Base-by-base conservation (phyloP, 2,329 filamentous ascomycete genomes). In the Onygena corvina region DNA sequence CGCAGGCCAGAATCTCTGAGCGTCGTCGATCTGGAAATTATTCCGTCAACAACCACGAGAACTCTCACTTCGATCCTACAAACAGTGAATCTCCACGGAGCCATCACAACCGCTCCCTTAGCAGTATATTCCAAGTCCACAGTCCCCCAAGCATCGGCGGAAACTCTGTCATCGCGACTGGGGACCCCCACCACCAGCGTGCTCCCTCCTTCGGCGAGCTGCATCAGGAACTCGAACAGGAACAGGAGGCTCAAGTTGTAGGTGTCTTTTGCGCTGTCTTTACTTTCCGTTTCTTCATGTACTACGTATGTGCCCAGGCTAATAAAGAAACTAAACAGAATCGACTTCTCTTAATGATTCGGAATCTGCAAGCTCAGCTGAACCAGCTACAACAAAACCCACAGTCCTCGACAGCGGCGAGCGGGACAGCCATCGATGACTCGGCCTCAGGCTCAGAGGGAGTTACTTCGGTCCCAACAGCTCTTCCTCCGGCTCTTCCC, bases 161-260 rank as follows among this genome's bases (percentile, higher is more conserved):
- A 12, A 69, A 65, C 48, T 63, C 67, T 33, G 58, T 65, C 23
- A 65, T 70, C 38, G 63, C 64, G 38, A 69, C 66, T 8, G 69
- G 67, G 18, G 69, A 72, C 56, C 69, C 69, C 14, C 68, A 72
- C 53, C 71, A 73, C 38, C 70, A 72, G 38, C 66, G 71, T 7
- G 61, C 70, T 20, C 70, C 70, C 4, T 72, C 69, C 25, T 54
- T 74, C 27, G 71, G 71, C 20, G 71, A 74, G 56, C 59, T 74
- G 25, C 71, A 74, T 57, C 71, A 74, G 54, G 70, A 73, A 53
- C 55, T 74, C 38, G 71, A 74, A 54, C 69, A 73, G 55, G 71
- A 74, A 54, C 71, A 74, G 54, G 71, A 74, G 58, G 70, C 69
- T 12, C 71, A 73, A 63, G 71, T 74, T 59, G 69, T 72, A 62